Evolutionary conservation across 495 filamentous ascomycete species (phyloP), one percentile per base, ranked within the genome.

Genomic region (Immersiella caudata): DNA sequence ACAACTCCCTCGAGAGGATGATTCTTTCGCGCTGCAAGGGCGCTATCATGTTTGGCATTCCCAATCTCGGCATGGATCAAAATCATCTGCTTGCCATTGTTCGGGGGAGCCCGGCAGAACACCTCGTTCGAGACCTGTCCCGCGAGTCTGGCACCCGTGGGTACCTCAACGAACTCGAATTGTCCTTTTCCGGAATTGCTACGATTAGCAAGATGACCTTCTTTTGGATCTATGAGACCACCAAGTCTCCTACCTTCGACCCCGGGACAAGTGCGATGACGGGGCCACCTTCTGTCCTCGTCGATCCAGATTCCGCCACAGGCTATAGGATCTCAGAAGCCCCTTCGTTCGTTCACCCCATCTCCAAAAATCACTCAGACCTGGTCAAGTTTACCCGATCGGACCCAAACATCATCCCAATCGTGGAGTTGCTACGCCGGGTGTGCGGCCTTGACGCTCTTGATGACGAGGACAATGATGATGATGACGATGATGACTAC

Each of bases 1-100:
- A 5, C 40, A 14, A 46, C 11, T 46, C 40, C 40, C 40, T 46
- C 40, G 40, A 46, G 40, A 46, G 40, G 11, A 46, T 14, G 33
- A 65, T 70, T 18, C 64, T 68, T 1, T 25, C 64, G 14, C 46
- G 40, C 0, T 56, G 73, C 18, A 68, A 56, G 60, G 76, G 76
- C 11, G 75, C 68, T 22, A 61, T 79, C 16, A 73, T 79, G 29
- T 78, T 79, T 60, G 76, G 76, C 25, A 75, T 78, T 1, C 75
- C 76, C 2, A 76, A 67, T 51, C 36, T 63, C 12, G 75, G 75
- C 62, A 78, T 79, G 70, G 61, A 52, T 50, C 22, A 50, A 40
- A 1, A 67, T 62, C 59, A 68, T 73, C 9, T 62, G 22, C 5
- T 67, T 68, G 16, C 29, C 9, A 64, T 77, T 36, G 71, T 71